Base-by-base conservation (phyloP, 306 rosid genomes). In the Macrotyloma uniflorum region DNA sequence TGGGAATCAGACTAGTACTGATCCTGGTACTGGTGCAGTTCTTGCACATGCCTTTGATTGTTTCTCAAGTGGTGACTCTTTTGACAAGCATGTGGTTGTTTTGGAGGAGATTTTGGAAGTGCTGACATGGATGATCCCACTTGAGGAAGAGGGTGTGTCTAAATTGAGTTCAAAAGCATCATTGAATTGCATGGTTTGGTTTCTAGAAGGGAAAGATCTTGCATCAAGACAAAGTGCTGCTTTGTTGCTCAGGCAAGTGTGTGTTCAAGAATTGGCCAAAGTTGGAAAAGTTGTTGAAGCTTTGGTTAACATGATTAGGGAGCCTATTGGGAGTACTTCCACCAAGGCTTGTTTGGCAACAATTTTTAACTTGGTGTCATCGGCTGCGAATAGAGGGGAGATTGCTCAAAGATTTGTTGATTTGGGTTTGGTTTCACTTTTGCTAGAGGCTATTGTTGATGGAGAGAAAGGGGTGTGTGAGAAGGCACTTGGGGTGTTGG, bases 381-480 rank as follows among this genome's bases (percentile, higher is more conserved):
- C 77, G 1, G 38, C 72, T 1, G 23, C 51, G 3, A 38, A 15
- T 6, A 77, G 82, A n/a, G 80, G 45, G 46, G 81, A 19, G 54
- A 75, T 83, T 59, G 62, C 72, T 1, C 6, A 83, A 36, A 85
- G 53, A 50, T 86, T 84, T 54, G 81, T 88, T 62, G 91, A 94
- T 8, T 64, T 91, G 81, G 96, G 89, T 33, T 68, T 94, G 81
- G 91, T 90, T 49, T 55, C 90, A 20, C 12, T 79, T 67, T 57
- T 91, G 30, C 76, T 91, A 4, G 96, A 94, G n/a, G 59, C 62
- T 5, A 65, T 87, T 36, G 90, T 94, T 51, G 97, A 94, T n/a
- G 89, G 85, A 5, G 97, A 90, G 28, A 89, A 40, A 83, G 72
- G 93, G 13, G 32, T 80, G 0, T 68, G 85, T 28, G 98, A 94